Evolutionary conservation across 2,329 filamentous ascomycete genomes (phyloP), one percentile per base, ranked within the genome.

Genomic region (Metarhizium sp.): DNA sequence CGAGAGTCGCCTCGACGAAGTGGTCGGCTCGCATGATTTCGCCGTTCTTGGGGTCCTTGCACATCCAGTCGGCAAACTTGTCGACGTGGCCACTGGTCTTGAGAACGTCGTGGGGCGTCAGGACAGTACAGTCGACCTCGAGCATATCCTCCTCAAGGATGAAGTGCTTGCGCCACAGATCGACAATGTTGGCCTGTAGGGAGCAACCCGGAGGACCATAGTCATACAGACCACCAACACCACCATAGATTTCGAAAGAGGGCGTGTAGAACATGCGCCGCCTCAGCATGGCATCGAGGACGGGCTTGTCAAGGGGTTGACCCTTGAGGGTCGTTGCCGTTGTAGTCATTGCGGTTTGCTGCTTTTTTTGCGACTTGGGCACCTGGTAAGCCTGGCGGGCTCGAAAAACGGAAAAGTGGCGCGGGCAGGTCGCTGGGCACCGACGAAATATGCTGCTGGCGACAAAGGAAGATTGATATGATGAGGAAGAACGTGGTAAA

Each of bases 21-120:
- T 99, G 94, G 69, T 99, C 94, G 57, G 94, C 91, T 63, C 94
- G 85, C 70, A 99, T 85, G 67, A 96, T 96, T 72, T 99, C 94
- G 69, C 94, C 94, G 66, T 87, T 96, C 80, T 95, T 95, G 60
- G 92, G 90, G 72, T 99, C 94, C 74, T 95, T 96, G 85, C 90
- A 96, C 92, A 97, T 96, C 90, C 89, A 97, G 72, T 97, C 92
- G 73, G 90, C 88, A 68, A 97, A 97, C 74, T 95, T 95, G 73
- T 96, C 92, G 61, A 97, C 94, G 75, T 99, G 94, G 60, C 94
- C 94, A 71, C 85, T 89, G 54, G 92, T 96, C 81, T 97, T 95
- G 67, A 99, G 82, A 42, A 99, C 90, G 50, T 94, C 88, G 66
- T 94, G 85, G 38, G 94, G 94, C 45, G 94, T 99, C 67, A 99